These are phyloP conservation scores for Neonectria neomacrospora DNA, from an alignment of 2,329 filamentous ascomycete genomes.

Conservation along the genomic window DNA sequence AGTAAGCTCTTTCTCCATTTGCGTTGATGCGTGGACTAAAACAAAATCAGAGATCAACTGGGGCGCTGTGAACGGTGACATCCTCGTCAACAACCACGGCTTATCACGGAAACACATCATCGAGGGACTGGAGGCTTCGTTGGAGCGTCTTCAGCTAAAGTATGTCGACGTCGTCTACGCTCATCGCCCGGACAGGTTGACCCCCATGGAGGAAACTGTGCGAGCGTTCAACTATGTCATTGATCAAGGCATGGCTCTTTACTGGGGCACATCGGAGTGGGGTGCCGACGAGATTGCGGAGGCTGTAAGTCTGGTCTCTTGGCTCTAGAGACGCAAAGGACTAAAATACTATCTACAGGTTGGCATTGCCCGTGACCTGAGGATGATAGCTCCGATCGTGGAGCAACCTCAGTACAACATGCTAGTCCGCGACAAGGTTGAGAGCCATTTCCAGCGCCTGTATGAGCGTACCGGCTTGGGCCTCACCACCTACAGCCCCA, in stretches of 20 bases:
- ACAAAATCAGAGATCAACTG: slow-evolving; percentile 66
- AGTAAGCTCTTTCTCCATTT: slow-evolving; percentile 48
- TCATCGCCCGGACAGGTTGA: slow-evolving; percentile 74
- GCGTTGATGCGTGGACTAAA: slow-evolving; percentile 17
- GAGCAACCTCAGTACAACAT: slow-evolving; percentile 78
- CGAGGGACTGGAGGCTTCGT: slow-evolving; percentile 63
- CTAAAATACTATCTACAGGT: slow-evolving; percentile 46
- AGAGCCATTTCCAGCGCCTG: slow-evolving; percentile 70
- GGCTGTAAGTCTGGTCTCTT: slow-evolving; percentile 51
- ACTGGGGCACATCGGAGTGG: slow-evolving; percentile 75
- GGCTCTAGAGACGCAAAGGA: background rate
- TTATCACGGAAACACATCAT: slow-evolving; percentile 76
- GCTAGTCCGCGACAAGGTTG: slow-evolving; percentile 69
- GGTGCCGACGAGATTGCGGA: slow-evolving; percentile 74
- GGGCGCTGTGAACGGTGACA: slow-evolving; percentile 69
- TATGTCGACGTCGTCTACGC: slow-evolving; percentile 78
- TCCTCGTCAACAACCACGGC: slow-evolving; percentile 72
- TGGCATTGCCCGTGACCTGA: slow-evolving; percentile 67
- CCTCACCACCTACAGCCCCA: slow-evolving; percentile 70
- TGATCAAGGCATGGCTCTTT: slow-evolving; percentile 73
- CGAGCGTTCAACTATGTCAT: slow-evolving; percentile 78
- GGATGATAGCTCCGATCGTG: slow-evolving; percentile 70
- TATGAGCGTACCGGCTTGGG: slow-evolving; percentile 69
- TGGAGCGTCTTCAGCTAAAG: slow-evolving; percentile 66
- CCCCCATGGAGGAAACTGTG: slow-evolving; percentile 77